Evolutionary conservation across 1,139 yeast species (phyloP).

Genomic region (Pneumocystis oryctolagi): DNA sequence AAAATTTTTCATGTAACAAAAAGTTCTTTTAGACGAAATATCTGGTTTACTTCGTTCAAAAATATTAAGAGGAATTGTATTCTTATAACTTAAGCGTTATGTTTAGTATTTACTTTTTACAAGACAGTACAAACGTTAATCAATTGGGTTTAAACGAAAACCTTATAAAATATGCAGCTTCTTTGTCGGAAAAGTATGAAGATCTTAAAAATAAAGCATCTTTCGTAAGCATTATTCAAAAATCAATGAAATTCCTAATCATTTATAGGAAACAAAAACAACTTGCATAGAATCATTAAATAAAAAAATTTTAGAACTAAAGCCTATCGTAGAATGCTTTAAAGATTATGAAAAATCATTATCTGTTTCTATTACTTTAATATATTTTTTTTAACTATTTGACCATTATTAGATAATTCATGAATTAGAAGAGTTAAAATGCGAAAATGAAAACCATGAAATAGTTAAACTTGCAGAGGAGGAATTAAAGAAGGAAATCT

Average conservation of each 20-base stretch:
- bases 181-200: not conserved
- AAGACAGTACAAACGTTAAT: not conserved
- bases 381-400: not conserved
- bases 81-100: not conserved
- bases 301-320: not conserved
- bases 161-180: not conserved
- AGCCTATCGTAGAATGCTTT: not conserved
- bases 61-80: not conserved
- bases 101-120: not conserved
- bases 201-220: not conserved
- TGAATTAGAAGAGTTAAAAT: conserved; percentile 25
- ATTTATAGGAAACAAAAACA: not conserved
- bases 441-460: conserved; percentile 26
- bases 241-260: not conserved
- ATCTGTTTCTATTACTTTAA: not conserved
- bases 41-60: not conserved
- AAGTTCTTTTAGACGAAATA: not conserved
- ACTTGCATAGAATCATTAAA: not conserved
- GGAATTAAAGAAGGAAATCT: conserved; percentile 33
- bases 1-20: not conserved
- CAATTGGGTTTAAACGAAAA: not conserved
- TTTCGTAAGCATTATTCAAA: not conserved
- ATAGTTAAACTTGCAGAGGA: conserved; percentile 31
- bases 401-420: not conserved
- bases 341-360: not conserved